phyloP scores from a whole-genome alignment of 805 yeast genomes.

The Candida pseudoglaebosa region DNA sequence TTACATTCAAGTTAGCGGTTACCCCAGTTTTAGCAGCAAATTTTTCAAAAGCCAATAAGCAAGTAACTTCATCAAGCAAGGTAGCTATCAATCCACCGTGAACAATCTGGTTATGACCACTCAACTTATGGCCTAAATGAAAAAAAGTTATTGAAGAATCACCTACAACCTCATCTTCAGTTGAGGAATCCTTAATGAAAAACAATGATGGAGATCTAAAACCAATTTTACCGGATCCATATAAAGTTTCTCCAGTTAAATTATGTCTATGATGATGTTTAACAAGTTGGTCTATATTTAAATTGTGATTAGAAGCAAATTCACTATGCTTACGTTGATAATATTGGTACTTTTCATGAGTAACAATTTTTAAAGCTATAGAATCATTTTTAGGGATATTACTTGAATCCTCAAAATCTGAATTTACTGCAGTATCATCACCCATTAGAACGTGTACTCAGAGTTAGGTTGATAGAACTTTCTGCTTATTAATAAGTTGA shows the following conservation, averaged over 20 bases:
- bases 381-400: background rate
- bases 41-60: constrained; percentile 40
- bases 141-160: constrained; percentile 31
- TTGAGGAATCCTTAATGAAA: constrained; percentile 27
- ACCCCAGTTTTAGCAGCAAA: constrained; percentile 37
- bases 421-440: constrained; percentile 2
- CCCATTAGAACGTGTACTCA: background rate
- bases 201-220: constrained; percentile 31
- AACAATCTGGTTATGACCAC: constrained; percentile 40
- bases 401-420: constrained; percentile 1
- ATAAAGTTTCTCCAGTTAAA: constrained; percentile 33
- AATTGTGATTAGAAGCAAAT: constrained; percentile 4
- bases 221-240: constrained; percentile 31
- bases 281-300: constrained; percentile 9
- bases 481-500: too few relatives aligned
- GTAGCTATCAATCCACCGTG: constrained; percentile 45
- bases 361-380: background rate
- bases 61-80: constrained; percentile 39
- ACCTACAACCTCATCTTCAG: constrained; percentile 20
- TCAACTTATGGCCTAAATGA: constrained; percentile 33
- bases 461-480: background rate
- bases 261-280: constrained; percentile 30
- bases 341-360: constrained; percentile 7
- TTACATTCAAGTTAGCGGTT: constrained; percentile 41
- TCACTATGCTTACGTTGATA: constrained; percentile 1